Base-by-base conservation (phyloP, 495 filamentous ascomycete species). In the Lasiosphaeria ovina region DNA sequence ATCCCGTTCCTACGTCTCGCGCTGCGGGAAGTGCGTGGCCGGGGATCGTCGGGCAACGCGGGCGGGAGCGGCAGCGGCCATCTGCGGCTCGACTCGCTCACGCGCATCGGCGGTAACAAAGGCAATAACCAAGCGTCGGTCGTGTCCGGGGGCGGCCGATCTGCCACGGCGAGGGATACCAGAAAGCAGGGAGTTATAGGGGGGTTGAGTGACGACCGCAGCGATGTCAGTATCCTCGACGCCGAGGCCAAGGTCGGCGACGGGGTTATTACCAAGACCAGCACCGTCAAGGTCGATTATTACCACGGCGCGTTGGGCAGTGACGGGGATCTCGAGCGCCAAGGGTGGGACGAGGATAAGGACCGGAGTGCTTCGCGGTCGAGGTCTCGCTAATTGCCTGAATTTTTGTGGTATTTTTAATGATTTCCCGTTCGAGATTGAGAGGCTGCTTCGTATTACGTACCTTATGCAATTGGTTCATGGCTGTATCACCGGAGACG, bases 1-100 rank as follows among this genome's bases (percentile, higher is more conserved):
- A 47, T 47, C 11, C 44, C 44, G 12, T 47, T 47, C 44, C 44
- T 47, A n/a, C 44, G 44, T n/a, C 44, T 47, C 44, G 44, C 44
- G 44, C 44, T 47, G 7, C 44, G 44, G 12, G 44, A 47, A 47
- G 44, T 47, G 12, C 44, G 44, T n/a, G 16, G 8, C 44, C 44
- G 44, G 44, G 24, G 24, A 24, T 47, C 44, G 12, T 42, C 38
- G 44, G 44, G 44, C 16, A 47, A 47, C 44, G 16, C 12, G 5
- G 16, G 44, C 12, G 44, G 44, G 4, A 47, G 44, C 12, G 12
- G 16, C 1, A 4, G 44, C 16, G 44, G 44, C 0, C 12, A 11
- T 14, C 44, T 14, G 12, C 44, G 16, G 11, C 44, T 47, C 8
- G 12, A 47, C 44, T 9, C 44, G 24, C 24, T 24, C 24, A 24